Evolutionary conservation across 768 basidiomycete species (phyloP), one percentile per base, ranked within the genome.

Genomic region (Exsudoporus frostii): DNA sequence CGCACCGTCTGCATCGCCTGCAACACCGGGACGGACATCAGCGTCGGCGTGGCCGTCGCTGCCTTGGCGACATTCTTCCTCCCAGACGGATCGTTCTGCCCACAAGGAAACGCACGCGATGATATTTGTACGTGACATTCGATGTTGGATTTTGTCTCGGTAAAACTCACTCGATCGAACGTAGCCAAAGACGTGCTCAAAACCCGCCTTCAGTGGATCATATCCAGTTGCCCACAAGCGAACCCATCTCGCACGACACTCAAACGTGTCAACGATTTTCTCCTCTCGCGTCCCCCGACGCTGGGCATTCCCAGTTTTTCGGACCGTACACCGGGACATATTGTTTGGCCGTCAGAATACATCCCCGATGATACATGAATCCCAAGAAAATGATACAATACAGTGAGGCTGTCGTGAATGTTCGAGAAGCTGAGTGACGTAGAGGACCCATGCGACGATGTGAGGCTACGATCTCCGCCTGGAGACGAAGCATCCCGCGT

Each of bases 181-280:
- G 19, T 63, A 40, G 77, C 74, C 57, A 97, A 97, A 67, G 69
- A 75, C 19, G 70, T 77, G 13, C 82, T 98, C 56, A 81, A 83
- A 11, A 85, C 75, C 13, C 79, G 92, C 17, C 74, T 98, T 33
- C 86, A 98, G 65, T 92, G 90, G 90, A 82, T 98, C 44, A 87
- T 94, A 53, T 76, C 86, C 19, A 85, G 82, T 57, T 73, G 79
- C 47, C 88, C 90, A 6, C 73, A 76, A 49, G 88, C 85, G 4
- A 98, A 97, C 65, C 95, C 96, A 0, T 85, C 90, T 10, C 80
- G 93, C 38, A 77, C 83, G 15, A 91, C 88, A 9, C 75, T 98
- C 54, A 90, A 90, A 67, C 73, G 85, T 14, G 80, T 90, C 41
- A 92, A 93, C 63, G 84, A 87, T 57, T 88, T 79, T 58, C 67